phyloP scores from a whole-genome alignment of 805 yeast species.

The Cyberlindnera xylosilytica region DNA sequence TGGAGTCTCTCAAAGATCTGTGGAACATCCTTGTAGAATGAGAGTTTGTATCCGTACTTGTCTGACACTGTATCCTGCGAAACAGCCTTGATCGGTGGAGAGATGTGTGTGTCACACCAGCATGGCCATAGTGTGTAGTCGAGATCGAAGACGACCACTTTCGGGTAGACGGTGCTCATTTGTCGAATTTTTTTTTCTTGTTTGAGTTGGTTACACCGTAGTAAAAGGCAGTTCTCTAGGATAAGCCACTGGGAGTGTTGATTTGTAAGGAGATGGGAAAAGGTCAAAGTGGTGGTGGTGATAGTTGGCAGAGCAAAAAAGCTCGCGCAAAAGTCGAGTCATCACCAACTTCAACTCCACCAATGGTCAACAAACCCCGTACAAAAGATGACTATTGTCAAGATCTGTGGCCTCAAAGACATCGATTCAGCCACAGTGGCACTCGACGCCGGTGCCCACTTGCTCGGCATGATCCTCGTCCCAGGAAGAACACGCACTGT shows the following conservation, averaged over 20 bases:
- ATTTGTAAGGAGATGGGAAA: too few species aligned
- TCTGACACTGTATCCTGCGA: constrained; percentile 44
- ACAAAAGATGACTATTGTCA: constrained; percentile 44
- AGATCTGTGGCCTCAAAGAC: constrained; percentile 80
- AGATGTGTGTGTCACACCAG: constrained; percentile 78
- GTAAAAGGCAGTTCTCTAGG: too few species aligned
- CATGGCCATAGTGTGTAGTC: constrained; percentile 82
- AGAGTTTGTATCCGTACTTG: constrained; percentile 47
- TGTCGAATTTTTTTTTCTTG: too few species aligned
- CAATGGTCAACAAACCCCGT: too few species aligned
- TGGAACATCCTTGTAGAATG: constrained; percentile 67
- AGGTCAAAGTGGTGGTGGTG: too few species aligned
- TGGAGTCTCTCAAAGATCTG: constrained; percentile 53
- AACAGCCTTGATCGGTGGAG: constrained; percentile 46
- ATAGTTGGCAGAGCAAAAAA: too few species aligned
- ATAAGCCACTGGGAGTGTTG: too few species aligned
- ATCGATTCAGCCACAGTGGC: constrained; percentile 70
- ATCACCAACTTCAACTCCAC: too few species aligned
- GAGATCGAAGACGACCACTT: constrained; percentile 66
- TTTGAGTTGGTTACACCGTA: too few species aligned
- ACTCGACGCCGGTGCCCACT: constrained; percentile 64
- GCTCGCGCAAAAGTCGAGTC: too few species aligned
- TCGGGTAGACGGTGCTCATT: constrained; percentile 29
- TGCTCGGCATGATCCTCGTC: constrained; percentile 83
- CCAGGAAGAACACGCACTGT: constrained; percentile 79